phyloP scores from a whole-genome alignment of 495 filamentous ascomycete genomes.

The Arthonia radiata region DNA sequence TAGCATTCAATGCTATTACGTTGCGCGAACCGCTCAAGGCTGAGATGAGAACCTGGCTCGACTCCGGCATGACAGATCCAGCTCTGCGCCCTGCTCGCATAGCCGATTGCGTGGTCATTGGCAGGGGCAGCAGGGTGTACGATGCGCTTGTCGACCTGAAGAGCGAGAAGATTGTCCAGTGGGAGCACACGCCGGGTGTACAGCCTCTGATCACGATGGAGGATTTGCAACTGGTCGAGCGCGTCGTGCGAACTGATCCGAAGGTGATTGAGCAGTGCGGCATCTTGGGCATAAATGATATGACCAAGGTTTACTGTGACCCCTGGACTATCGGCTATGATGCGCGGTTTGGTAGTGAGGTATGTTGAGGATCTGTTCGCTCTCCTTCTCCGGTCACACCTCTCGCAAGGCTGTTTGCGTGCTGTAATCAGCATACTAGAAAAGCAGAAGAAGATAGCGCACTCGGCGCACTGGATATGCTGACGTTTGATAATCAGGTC shows the following conservation, averaged over 20 bases:
- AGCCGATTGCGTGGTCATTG: slow-evolving; percentile 76
- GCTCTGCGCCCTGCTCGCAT: slow-evolving; percentile 39
- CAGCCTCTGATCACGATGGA: slow-evolving; percentile 94
- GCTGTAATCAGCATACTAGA: too few relatives aligned
- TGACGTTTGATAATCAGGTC: too few relatives aligned
- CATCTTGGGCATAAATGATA: slow-evolving; percentile 75
- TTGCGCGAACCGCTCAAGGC: slow-evolving; percentile 69
- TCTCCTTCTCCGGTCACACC: too few relatives aligned
- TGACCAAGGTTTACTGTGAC: slow-evolving; percentile 82
- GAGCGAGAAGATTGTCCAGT: slow-evolving; percentile 42
- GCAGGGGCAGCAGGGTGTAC: slow-evolving; percentile 51
- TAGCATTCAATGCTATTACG: slow-evolving; percentile 79
- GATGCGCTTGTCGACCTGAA: slow-evolving; percentile 64
- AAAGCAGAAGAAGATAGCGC: too few relatives aligned
- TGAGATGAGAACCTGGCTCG: slow-evolving; percentile 68
- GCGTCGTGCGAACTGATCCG: slow-evolving; percentile 50
- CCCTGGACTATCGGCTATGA: slow-evolving; percentile 95
- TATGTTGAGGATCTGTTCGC: too few relatives aligned
- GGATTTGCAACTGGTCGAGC: slow-evolving; percentile 72
- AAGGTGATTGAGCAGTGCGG: slow-evolving; percentile 84
- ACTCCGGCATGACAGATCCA: too few relatives aligned
- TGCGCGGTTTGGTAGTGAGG: slow-evolving; percentile 63
- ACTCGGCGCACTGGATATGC: too few relatives aligned
- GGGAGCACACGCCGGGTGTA: slow-evolving; percentile 54
- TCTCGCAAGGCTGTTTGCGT: too few relatives aligned